Evolutionary conservation across 208 protist species (phyloP), one percentile per base, ranked within the genome.

Genomic region (Trypanosoma scelopori): DNA sequence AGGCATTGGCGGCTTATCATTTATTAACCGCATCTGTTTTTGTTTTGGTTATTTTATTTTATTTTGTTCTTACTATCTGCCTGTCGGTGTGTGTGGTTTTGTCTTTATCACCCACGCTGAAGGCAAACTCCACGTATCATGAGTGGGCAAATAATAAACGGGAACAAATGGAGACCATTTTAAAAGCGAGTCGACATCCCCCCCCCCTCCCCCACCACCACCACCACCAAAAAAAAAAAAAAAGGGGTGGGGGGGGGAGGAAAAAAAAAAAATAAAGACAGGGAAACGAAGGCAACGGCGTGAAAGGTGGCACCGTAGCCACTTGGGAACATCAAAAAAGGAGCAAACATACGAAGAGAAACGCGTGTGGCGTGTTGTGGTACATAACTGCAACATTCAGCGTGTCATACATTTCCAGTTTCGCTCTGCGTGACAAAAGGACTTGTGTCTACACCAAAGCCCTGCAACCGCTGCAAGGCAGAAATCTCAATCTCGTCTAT

Each of bases 401-500:
- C 23, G 5, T 55, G 27, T 51, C 46, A 62, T 59, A 58, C 50
- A 51, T 68, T 43, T 45, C 46, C 9, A 5, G 39, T 30, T 28
- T 59, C 58, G 22, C 50, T 57, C 23, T 43, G 25, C 5, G 57
- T 60, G 15, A 77, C 15, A 66, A 84, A 84, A 22, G 69, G 52
- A 4, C 71, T 66, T 3, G 86, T 87, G 55, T 92, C 86, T 7
- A 85, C 83, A 22, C 84, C 85, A 16, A 95, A 63, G 0, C 57
- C 69, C 27, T 78, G 74, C 55, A 95, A 61, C 23, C 84, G 69
- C 55, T 73, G 67, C 42, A 91, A 77, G 43, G 85, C 76, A 25
- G 76, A 66, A 13, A 76, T 78, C 61, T 95, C 86, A n/a, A 92
- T 75, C 58, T 85, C 47, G 9, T 87, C 76, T 43, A 95, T 71